Base-by-base conservation (phyloP, 1,284 basidiomycete genomes). In the Ganoderma sp. region DNA sequence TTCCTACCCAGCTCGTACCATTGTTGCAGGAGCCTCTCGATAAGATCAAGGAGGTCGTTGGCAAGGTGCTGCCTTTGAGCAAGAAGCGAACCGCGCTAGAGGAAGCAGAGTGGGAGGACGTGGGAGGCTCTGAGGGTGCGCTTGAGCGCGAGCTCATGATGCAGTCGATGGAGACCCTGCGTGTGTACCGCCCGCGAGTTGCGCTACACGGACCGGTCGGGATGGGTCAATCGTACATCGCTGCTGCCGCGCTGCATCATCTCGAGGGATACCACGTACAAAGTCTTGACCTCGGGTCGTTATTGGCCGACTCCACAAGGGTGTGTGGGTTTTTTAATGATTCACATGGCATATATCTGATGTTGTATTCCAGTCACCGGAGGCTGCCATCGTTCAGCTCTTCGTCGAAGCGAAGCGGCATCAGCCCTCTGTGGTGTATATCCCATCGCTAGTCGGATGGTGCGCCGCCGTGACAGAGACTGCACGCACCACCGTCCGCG, bases 341-440 rank as follows among this genome's bases (percentile, higher is more conserved):
- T n/a, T n/a, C n/a, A n/a, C n/a, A 0, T 52, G 25, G 1, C 3
- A 37, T 7, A 6, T 7, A 4, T 45, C 54, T 66, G 14, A 59
- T 43, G 0, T 22, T 5, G 10, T 34, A 3, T 6, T 8, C 25
- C 45, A 96, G 93, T 96, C 96, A 3, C 84, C 91, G 3, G 98
- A 99, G 81, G 94, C 97, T 0, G 91, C 94, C 2, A 91, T 98
- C 66, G 95, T 99, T 1, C 97, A 99, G 75, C 86, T 98, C n/a
- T 99, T 99, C 75, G 88, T 97, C 22, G 98, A 99, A 79, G 98
- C 98, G 0, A 99, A 98, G 79, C 90, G 98, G 39, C 95, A 98
- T 78, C 97, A 98, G 75, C 98, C 98, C 0, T 97, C 96, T 0
- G 91, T 99, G 54, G 87, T 99, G 61, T 99, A 96, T 80, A 95